Percentiles rank a stretch among this genome's conserved stretches.
phyloP scores from a whole-genome alignment of 1,284 basidiomycete species.

The Coriolopsis trogii region DNA sequence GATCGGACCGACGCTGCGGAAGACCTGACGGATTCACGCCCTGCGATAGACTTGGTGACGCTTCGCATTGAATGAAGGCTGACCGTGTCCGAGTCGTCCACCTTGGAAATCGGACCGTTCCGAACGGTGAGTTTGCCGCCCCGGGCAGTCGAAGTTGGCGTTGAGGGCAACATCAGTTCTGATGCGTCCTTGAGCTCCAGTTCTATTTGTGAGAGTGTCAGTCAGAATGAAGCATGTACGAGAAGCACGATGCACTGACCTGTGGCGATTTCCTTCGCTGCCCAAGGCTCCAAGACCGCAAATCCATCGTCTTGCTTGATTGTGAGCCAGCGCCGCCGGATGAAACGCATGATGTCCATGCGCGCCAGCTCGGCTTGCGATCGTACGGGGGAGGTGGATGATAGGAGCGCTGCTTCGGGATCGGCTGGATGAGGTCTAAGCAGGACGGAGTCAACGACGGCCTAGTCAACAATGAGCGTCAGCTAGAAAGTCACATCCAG shows the following conservation, averaged over 20 bases:
- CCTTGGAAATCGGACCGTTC: conserved; percentile 18
- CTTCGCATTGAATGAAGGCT: conserved; percentile 60
- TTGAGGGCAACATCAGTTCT: conserved; percentile 57
- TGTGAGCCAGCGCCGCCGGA: conserved; percentile 73
- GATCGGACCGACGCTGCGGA: conserved; percentile 49
- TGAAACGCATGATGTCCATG: conserved; percentile 67
- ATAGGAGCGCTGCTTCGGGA: conserved; percentile 60
- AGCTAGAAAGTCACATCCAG: not conserved
- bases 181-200: conserved; percentile 72
- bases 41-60: conserved; percentile 42
- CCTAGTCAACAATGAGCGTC: conserved; percentile 45
- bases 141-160: conserved; percentile 24
- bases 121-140: conserved; percentile 21
- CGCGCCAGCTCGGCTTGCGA: conserved; percentile 74
- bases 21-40: conserved; percentile 28
- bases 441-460: conserved; percentile 74
- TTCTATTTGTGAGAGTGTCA: conserved; percentile 46
- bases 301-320: conserved; percentile 84
- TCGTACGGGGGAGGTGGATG: conserved; percentile 65
- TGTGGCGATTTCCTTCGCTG: conserved; percentile 84
- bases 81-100: conserved; percentile 44
- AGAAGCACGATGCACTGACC: conserved; percentile 55
- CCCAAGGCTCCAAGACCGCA: conserved; percentile 80
- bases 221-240: not conserved
- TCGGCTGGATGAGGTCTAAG: conserved; percentile 68